Percentiles rank a stretch among this genome's conserved stretches.
phyloP scores from a whole-genome alignment of 2,329 filamentous ascomycete species.

The Macrophomina pseudophaseolina region DNA sequence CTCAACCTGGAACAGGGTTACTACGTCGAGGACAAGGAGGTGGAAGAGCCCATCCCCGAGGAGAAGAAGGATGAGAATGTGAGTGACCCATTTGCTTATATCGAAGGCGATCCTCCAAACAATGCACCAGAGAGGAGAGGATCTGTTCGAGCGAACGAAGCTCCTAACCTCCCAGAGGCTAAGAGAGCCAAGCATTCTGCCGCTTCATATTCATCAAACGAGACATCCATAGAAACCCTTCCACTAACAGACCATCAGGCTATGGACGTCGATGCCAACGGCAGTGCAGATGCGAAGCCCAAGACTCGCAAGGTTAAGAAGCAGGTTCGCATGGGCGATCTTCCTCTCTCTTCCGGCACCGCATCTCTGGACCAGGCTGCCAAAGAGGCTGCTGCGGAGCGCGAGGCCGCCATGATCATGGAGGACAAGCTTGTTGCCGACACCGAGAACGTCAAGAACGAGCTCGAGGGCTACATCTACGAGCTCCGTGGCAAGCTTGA shows the following conservation, averaged over 20 bases:
- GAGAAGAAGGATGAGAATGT: slow-evolving; percentile 61
- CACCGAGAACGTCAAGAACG: slow-evolving; percentile 99
- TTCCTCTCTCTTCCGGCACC: slow-evolving; percentile 84
- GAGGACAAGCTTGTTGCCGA: slow-evolving; percentile 98
- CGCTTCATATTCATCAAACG: slow-evolving; percentile 21
- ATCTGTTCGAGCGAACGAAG: slow-evolving; percentile 9
- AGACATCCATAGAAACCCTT: slow-evolving; percentile 29
- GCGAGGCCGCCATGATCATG: slow-evolving; percentile 90
- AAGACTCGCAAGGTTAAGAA: slow-evolving; percentile 99
- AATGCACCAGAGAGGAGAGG: slow-evolving; percentile 29
- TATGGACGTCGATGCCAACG: slow-evolving; percentile 47
- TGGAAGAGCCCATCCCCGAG: slow-evolving; percentile 87
- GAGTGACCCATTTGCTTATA: slow-evolving; percentile 32
- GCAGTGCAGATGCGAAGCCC: slow-evolving; percentile 55
- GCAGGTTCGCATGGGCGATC: slow-evolving; percentile 95
- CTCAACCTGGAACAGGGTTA: slow-evolving; percentile 97
- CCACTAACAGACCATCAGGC: slow-evolving; percentile 34
- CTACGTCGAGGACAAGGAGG: slow-evolving; percentile 96
- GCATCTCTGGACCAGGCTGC: slow-evolving; percentile 72
- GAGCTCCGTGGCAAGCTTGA: slow-evolving; percentile 95
- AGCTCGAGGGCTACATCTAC: slow-evolving; percentile 97
- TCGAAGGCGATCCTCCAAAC: slow-evolving; percentile 10
- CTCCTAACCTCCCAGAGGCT: slow-evolving; percentile 33
- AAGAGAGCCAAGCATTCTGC: slow-evolving; percentile 39
- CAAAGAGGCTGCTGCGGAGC: slow-evolving; percentile 75